phyloP scores from a whole-genome alignment of 2,329 filamentous ascomycete genomes.

The Cercospora berteroae region DNA sequence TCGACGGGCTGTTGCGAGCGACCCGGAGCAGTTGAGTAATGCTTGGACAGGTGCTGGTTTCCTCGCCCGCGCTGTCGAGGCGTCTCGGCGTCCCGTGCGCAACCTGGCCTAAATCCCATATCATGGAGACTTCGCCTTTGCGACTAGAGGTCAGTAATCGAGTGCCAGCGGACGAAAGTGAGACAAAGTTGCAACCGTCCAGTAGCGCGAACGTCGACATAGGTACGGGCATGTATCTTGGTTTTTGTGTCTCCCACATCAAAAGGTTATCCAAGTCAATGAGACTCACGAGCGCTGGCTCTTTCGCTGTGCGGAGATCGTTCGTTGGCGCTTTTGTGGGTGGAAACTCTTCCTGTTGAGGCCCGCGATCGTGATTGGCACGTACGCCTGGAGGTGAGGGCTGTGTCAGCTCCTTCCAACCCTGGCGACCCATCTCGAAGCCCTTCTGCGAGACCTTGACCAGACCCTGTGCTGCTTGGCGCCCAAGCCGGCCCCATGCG shows the following conservation, averaged over 20 bases:
- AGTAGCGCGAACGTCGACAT: slow-evolving; percentile 69
- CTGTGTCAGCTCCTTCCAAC: slow-evolving; percentile 80
- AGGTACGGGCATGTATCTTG: slow-evolving; percentile 53
- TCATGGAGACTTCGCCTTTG: slow-evolving; percentile 78
- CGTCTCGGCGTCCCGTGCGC: slow-evolving; percentile 43
- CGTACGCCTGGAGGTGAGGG: slow-evolving; percentile 40
- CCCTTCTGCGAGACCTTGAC: slow-evolving; percentile 60
- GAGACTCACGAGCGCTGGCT: slow-evolving; percentile 73
- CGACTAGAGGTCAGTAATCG: slow-evolving; percentile 75
- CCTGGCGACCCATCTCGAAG: slow-evolving; percentile 71
- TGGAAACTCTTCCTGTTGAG: slow-evolving; percentile 54
- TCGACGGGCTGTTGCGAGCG: slow-evolving; percentile 85
- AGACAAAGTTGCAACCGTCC: slow-evolving; percentile 76
- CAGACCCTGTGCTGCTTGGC: slow-evolving; percentile 74
- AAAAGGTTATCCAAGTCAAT: slow-evolving; percentile 65
- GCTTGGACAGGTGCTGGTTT: slow-evolving; percentile 40
- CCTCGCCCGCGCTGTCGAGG: slow-evolving; percentile 15
- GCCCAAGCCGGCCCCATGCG: slow-evolving; percentile 43
- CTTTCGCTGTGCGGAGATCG: slow-evolving; percentile 55
- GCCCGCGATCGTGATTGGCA: slow-evolving; percentile 19
- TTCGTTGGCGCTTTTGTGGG: slow-evolving; percentile 68
- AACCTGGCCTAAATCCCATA: slow-evolving; percentile 73
- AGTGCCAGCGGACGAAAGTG: slow-evolving; percentile 71
- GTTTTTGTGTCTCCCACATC: slow-evolving; percentile 47
- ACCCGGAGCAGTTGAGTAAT: slow-evolving; percentile 87